Evolutionary conservation across 257 asterid species (phyloP), one percentile per base, ranked within the genome.

Genomic region (Nicotiana sylvestris): DNA sequence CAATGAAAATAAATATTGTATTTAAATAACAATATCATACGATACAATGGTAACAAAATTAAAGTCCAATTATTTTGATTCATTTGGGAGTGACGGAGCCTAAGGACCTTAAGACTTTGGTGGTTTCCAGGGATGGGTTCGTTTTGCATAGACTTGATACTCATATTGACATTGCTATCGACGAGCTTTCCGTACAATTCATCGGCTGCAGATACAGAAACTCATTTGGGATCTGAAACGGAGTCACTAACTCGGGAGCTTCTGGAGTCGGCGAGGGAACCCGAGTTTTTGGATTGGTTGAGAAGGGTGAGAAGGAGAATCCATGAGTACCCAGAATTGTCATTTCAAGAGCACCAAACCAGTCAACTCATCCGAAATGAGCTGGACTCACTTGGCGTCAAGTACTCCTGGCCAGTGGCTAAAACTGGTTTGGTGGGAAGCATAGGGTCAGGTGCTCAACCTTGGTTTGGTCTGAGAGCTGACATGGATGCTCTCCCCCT

Each of bases 401-500:
- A 84, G 56, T 95, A 93, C 82, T 74, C 81, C 18, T 95, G 98
- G 97, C 98, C 99, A 5, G 85, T 92, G 29, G 99, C 99, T 6
- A 58, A 87, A 46, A 93, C 99, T 30, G 98, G 99, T 13, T 66
- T 95, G 69, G 93, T 95, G 77, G 98, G 93, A 68, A 84, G 90
- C 0, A 88, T 95, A 69, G 99, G 98, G 17, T 91, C 98, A 15
- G 98, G 95, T 0, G 85, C 76, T 74, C 87, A 86, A 9, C 98
- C 97, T 15, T 90, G 94, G 87, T 89, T 95, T 83, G 92, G 83
- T 62, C 94, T 95, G 32, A 84, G 99, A 88, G 98, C 99, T 2
- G 99, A 95, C 88, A 95, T 95, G 99, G 99, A 95, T 84, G 99
- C 97, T 72, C 93, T 95, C 9, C 98, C 99, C 43, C 89, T 93